phyloP scores from a whole-genome alignment of 2,329 filamentous ascomycete species.

The Paecilomyces dactylethromorphus region DNA sequence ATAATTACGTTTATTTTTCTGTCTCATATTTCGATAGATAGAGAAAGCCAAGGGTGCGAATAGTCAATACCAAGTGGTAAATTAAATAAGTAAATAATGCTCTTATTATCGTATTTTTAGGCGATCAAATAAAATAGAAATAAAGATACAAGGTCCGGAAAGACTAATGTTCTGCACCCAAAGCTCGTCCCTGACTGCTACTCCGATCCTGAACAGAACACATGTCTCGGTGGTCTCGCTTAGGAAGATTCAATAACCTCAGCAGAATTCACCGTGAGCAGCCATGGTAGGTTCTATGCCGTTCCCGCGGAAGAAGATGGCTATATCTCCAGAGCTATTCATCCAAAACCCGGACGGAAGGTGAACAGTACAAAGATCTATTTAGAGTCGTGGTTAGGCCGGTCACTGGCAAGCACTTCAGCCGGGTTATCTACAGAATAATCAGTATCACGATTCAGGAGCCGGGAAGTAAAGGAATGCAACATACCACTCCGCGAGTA shows the following conservation, averaged over 20 bases:
- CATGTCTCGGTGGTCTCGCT: not conserved
- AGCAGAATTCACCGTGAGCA: not conserved
- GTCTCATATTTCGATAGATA: too few relatives aligned
- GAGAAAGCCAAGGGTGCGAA: too few relatives aligned
- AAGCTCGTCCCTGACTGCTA: not conserved
- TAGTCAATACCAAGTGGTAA: not conserved
- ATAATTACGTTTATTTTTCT: too few relatives aligned
- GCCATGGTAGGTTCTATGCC: not conserved
- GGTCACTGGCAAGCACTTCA: conserved; percentile 47
- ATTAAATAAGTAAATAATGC: not conserved
- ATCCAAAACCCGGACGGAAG: conserved; percentile 3
- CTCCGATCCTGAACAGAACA: not conserved
- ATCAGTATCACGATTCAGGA: conserved; percentile 5
- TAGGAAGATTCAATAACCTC: not conserved
- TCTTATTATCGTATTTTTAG: not conserved
- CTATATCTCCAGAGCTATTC: not conserved
- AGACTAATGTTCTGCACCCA: not conserved
- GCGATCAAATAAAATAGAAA: not conserved
- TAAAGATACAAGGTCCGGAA: not conserved
- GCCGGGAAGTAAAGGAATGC: not conserved
- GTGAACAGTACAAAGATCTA: conserved; percentile 23
- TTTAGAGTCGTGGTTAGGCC: too few relatives aligned
- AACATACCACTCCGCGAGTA: conserved; percentile 37
- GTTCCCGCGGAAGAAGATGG: not conserved
- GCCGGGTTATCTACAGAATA: conserved; percentile 44